phyloP scores from a whole-genome alignment of 2,329 filamentous ascomycete genomes.

The Colletotrichum gloeosporioides region DNA sequence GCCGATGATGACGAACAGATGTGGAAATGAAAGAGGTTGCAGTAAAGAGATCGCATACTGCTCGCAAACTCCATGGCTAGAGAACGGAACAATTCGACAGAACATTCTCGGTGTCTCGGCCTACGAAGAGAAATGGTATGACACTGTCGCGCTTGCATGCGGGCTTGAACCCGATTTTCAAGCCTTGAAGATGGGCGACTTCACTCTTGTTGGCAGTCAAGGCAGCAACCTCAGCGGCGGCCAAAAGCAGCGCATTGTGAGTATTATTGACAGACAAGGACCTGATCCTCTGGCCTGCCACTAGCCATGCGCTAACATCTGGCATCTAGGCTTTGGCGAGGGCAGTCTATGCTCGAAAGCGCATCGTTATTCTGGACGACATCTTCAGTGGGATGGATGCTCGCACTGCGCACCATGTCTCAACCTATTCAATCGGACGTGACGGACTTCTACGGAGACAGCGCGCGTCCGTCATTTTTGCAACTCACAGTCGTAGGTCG shows the following conservation, averaged over 20 bases:
- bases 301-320: not conserved
- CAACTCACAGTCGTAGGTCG: constrained; percentile 6
- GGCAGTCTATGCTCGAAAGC: not conserved
- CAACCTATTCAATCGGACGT: not conserved
- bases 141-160: not conserved
- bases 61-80: constrained; percentile 8
- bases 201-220: not conserved
- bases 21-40: fast-evolving
- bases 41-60: not conserved
- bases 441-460: not conserved
- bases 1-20: not conserved
- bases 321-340: not conserved
- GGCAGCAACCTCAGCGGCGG: not conserved
- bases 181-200: not conserved
- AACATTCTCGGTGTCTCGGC: not conserved
- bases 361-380: constrained; percentile 4
- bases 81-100: not conserved
- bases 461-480: not conserved
- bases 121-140: constrained; percentile 4
- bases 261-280: not conserved
- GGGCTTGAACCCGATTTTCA: constrained; percentile 1
- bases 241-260: constrained; percentile 14
- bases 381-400: constrained; percentile 14
- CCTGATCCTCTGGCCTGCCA: not conserved
- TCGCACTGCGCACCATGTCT: not conserved